Percentiles rank a stretch among this genome's conserved stretches.
These are phyloP conservation scores for Blastobotrys proliferans DNA, from an alignment of 1,139 yeast species.

Conservation along the genomic window DNA sequence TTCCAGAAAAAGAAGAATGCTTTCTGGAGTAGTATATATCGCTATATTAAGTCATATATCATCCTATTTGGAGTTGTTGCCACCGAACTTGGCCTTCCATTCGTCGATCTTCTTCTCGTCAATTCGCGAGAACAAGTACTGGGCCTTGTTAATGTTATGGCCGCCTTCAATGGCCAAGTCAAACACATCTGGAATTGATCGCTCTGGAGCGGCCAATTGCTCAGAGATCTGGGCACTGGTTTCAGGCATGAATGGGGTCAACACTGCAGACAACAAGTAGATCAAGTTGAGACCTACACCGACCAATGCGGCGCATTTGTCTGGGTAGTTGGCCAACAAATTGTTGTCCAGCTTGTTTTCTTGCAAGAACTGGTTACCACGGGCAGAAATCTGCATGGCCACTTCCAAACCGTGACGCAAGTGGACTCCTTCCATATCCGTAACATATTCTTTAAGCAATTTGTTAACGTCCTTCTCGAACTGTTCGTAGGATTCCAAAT, in stretches of 20 bases:
- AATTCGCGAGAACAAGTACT: conserved; percentile 85
- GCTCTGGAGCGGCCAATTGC: conserved; percentile 78
- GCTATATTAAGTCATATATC: conserved; percentile 4
- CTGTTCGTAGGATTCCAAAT: conserved; percentile 44
- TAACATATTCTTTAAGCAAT: conserved; percentile 57
- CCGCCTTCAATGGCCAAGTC: conserved; percentile 66
- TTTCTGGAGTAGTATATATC: too few species aligned
- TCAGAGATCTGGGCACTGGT: conserved; percentile 64
- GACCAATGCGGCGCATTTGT: conserved; percentile 84
- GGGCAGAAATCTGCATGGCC: conserved; percentile 85
- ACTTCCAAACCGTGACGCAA: conserved; percentile 85
- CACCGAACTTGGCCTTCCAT: conserved; percentile 87
- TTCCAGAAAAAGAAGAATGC: too few species aligned
- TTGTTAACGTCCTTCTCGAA: conserved; percentile 49
- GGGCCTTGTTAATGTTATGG: conserved; percentile 87
- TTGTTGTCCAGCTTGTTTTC: conserved; percentile 92
- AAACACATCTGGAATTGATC: conserved; percentile 74
- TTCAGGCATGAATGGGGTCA: conserved; percentile 89
- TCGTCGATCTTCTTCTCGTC: conserved; percentile 83
- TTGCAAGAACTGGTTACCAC: conserved; percentile 94
- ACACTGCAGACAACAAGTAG: conserved; percentile 72
- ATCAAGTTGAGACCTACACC: conserved; percentile 87
- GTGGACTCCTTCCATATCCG: conserved; percentile 73
- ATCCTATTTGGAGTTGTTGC: conserved; percentile 19
- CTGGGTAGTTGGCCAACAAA: conserved; percentile 70